Conservation (phyloP, 495 filamentous ascomycete species). For the Pseudevernia furfuracea region DNA sequence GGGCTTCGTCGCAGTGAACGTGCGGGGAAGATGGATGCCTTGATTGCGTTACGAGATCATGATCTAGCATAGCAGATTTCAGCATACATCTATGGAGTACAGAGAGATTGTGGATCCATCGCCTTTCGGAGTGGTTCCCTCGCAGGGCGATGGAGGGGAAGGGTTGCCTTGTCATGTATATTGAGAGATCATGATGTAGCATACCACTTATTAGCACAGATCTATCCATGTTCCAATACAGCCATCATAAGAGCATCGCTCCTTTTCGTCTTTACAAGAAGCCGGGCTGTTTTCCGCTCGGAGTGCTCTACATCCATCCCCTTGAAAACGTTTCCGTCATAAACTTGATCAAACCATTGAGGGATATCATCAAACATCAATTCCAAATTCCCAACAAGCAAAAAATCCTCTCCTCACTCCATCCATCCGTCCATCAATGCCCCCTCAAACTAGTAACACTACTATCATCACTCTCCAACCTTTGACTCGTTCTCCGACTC, state of each 20-base stretch:
- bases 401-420: too few species aligned
- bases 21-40: neutral
- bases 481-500: conserved; percentile 16
- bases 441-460: conserved; percentile 16
- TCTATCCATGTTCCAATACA: neutral
- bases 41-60: neutral
- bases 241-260: neutral
- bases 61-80: neutral
- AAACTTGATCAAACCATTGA: neutral
- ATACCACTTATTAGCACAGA: too few species aligned
- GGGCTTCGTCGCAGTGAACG: neutral
- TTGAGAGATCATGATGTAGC: too few species aligned
- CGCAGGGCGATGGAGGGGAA: too few species aligned
- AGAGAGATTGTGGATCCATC: neutral
- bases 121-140: too few species aligned
- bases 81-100: neutral
- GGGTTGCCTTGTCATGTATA: too few species aligned
- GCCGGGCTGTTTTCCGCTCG: neutral
- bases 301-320: neutral
- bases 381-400: neutral
- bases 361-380: conserved; percentile 1
- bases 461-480: conserved; percentile 20
- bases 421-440: neutral
- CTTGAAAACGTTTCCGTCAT: too few species aligned
- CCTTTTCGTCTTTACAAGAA: neutral